Evolutionary conservation across 495 filamentous ascomycete species (phyloP), one percentile per base, ranked within the genome.

Genomic region (Xylaria intraflava): DNA sequence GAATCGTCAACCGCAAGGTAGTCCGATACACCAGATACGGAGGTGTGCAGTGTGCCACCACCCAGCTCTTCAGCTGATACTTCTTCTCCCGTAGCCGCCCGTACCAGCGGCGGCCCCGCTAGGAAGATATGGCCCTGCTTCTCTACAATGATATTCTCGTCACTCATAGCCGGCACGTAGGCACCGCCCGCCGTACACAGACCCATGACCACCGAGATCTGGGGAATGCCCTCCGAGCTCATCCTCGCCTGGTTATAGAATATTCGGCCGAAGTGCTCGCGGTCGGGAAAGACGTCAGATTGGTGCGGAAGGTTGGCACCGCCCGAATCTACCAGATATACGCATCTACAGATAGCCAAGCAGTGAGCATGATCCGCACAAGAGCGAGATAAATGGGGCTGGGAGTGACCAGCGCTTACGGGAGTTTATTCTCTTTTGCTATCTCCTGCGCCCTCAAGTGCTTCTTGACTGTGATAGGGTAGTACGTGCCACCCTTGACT

Each of bases 201-300:
- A 0, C 93, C 93, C 93, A 98, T 95, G 23, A 98, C 93, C 2
- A 96, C 89, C 2, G 89, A 84, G 53, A 98, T 86, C 66, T 98
- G 93, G 1, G 93, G 93, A 55, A 97, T 95, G 8, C 89, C 87
- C 19, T 82, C 67, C 7, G 88, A 79, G 50, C 79, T 83, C 87
- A 92, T 96, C 58, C 89, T 78, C n/a, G 93, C 94, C 70, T 98
- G 93, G 73, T 98, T 97, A 75, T 86, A 98, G 78, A 98, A 98
- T 59, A 97, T 96, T 50, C 94, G 86, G 27, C 93, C 93, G 62
- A 98, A 97, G 66, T 97, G 92, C 12, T 96, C 89, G 31, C 83
- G 78, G 64, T 98, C 93, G 1, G 93, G 93, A 73, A 98, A 98
- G 53, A 97, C 93, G 66, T 95, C 90, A 3, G 92, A 86, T 69